Evolutionary conservation across 345 rosid species (phyloP).

Genomic region (Excoecaria cochinchinensis): DNA sequence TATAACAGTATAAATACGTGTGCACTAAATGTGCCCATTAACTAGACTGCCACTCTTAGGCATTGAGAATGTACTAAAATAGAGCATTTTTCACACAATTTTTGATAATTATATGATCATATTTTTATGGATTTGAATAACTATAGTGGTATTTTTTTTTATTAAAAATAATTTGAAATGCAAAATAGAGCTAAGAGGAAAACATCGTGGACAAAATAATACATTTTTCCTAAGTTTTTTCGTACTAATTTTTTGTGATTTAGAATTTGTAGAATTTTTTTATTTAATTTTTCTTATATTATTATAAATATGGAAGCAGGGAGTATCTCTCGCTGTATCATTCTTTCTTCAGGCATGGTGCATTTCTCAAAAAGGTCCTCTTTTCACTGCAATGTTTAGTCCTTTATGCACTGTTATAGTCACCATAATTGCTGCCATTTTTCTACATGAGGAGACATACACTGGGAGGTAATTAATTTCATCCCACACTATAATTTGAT

Average conservation of each 20-base stretch:
- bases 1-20: not conserved
- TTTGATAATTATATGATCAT: too few species aligned
- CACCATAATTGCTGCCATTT: not conserved
- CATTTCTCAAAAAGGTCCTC: not conserved
- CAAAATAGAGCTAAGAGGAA: too few species aligned
- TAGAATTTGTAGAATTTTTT: not conserved
- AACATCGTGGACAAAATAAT: too few species aligned
- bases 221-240: too few species aligned
- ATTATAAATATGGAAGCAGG: not conserved
- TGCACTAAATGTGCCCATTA: too few species aligned
- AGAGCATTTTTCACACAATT: too few species aligned
- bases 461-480: not conserved
- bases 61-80: too few species aligned
- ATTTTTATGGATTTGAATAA: too few species aligned
- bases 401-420: not conserved
- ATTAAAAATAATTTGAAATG: too few species aligned
- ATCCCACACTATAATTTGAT: too few species aligned
- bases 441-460: conserved; percentile 1
- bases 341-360: not conserved
- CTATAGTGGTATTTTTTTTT: too few species aligned
- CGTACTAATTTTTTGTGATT: not conserved
- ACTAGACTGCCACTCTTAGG: too few species aligned
- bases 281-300: not conserved
- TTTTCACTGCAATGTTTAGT: not conserved
- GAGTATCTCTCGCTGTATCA: not conserved